Percentiles rank a stretch among this genome's conserved stretches.
Conservation (phyloP, 2,329 filamentous ascomycete species). For the Aspergillus pseudoviridinutans region DNA sequence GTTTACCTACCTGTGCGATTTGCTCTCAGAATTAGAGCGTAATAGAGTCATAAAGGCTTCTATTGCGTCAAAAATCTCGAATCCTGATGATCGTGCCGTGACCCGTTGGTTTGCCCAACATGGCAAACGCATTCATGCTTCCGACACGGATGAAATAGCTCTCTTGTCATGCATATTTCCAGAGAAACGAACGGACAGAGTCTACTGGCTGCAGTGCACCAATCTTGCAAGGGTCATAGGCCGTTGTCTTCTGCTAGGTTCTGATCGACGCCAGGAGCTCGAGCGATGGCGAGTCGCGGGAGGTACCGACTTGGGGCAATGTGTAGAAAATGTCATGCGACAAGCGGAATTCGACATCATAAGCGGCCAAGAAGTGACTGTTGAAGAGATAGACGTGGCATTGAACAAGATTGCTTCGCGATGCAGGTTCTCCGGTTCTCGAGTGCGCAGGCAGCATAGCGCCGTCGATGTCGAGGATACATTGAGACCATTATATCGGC, state of each 20-base stretch:
- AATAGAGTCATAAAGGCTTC: conserved; percentile 37
- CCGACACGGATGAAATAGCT: conserved; percentile 56
- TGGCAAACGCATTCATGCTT: conserved; percentile 53
- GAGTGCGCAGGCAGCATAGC: conserved; percentile 46
- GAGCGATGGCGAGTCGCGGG: conserved; percentile 58
- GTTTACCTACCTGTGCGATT: conserved; percentile 68
- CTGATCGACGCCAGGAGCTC: conserved; percentile 59
- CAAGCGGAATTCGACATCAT: conserved; percentile 50
- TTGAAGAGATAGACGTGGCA: conserved; percentile 68
- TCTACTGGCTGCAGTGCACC: conserved; percentile 64
- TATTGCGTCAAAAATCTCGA: conserved; percentile 23
- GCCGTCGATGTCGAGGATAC: conserved; percentile 42
- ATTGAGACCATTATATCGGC: conserved; percentile 56
- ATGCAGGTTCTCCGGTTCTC: conserved; percentile 66
- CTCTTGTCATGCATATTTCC: conserved; percentile 74
- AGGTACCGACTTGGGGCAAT: conserved; percentile 66
- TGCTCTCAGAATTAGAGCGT: conserved; percentile 65
- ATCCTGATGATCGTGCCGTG: conserved; percentile 46
- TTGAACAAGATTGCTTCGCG: conserved; percentile 65
- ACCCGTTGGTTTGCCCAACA: conserved; percentile 67
- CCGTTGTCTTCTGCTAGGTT: conserved; percentile 62
- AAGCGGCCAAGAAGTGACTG: conserved; percentile 49
- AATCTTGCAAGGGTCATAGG: conserved; percentile 65
- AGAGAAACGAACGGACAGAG: conserved; percentile 69
- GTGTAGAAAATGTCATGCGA: conserved; percentile 61